phyloP scores from a whole-genome alignment of 306 rosid species.

The Corylus americana region DNA sequence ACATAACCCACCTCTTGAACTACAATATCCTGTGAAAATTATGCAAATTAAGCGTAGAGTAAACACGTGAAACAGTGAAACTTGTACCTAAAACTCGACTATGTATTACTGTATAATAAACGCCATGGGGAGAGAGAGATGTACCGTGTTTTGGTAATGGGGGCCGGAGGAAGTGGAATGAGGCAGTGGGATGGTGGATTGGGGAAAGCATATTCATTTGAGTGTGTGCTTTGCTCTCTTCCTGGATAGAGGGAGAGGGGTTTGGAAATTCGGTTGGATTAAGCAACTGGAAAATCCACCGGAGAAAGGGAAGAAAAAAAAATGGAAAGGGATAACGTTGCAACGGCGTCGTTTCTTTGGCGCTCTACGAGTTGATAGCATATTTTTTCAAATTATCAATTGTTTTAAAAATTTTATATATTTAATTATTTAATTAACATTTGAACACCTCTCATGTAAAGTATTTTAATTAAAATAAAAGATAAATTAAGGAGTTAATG shows the following conservation, averaged over 20 bases:
- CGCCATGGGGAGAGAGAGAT: neutral
- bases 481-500: too few species aligned
- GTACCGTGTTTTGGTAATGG: conserved; percentile 38
- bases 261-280: neutral
- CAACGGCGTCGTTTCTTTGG: neutral
- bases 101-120: neutral
- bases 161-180: conserved; percentile 24
- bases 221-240: neutral
- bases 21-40: conserved; percentile 21
- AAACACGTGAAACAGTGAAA: neutral
- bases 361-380: too few species aligned
- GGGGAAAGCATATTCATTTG: conserved; percentile 33
- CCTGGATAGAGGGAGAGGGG: neutral
- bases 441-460: too few species aligned
- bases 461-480: too few species aligned
- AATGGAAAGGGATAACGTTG: neutral
- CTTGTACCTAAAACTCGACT: neutral
- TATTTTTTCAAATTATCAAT: too few species aligned
- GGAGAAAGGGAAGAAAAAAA: too few species aligned
- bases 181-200: conserved; percentile 29
- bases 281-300: neutral
- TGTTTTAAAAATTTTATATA: too few species aligned
- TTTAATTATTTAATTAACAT: too few species aligned
- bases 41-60: neutral
- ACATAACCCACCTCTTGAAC: conserved; percentile 30